These are phyloP conservation scores for Linum lewisii DNA, from an alignment of 345 rosid genomes.

Conservation along the genomic window DNA sequence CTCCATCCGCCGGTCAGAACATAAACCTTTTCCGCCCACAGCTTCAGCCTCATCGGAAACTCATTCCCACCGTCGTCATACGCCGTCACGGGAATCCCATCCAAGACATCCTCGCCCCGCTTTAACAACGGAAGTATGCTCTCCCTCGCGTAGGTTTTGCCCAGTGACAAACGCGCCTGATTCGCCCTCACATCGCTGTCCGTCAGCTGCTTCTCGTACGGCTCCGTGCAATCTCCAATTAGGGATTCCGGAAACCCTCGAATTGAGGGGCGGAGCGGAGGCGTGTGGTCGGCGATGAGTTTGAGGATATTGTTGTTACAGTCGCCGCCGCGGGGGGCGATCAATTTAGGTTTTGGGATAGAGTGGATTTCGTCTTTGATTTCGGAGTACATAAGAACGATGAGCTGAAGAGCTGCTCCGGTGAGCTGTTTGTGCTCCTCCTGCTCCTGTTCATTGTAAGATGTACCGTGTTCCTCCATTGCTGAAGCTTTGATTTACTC, in stretches of 20 bases:
- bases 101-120: background rate
- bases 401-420: background rate
- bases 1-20: constrained; percentile 13
- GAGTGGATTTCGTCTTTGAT: background rate
- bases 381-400: background rate
- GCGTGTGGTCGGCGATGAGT: background rate
- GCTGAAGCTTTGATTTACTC: no score
- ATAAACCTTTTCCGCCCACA: constrained; percentile 2
- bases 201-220: constrained; percentile 17
- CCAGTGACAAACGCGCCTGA: constrained; percentile 5
- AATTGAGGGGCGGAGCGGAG: constrained; percentile 1
- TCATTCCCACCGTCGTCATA: constrained; percentile 1
- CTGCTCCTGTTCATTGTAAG: no score
- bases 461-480: no score
- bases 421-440: background rate
- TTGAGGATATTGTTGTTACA: background rate
- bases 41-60: constrained; percentile 7
- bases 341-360: background rate
- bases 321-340: background rate
- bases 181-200: constrained; percentile 1
- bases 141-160: background rate
- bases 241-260: background rate
- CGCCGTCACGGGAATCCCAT: constrained; percentile 4
- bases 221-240: constrained; percentile 9
- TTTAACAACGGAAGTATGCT: constrained; percentile 6